A percentile compares a stretch with the other conserved stretches of the same genome.
These are phyloP conservation scores for Fusarium zealandicum DNA, from an alignment of 2,329 filamentous ascomycete genomes.

Conservation along the genomic window DNA sequence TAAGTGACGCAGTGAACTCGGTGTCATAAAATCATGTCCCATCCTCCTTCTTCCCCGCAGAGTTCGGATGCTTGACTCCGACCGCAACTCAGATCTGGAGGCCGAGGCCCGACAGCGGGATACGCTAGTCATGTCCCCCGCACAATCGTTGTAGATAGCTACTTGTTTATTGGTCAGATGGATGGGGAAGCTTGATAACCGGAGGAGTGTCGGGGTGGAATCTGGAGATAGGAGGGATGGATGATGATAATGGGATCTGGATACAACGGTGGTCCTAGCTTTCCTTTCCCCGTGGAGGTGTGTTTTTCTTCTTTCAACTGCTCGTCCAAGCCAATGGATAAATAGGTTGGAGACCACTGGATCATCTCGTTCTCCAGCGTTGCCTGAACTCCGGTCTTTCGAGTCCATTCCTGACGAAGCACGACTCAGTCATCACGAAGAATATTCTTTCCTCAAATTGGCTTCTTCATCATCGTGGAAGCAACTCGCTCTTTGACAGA, in stretches of 20 bases:
- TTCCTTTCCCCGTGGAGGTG: background rate
- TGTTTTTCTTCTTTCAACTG: background rate
- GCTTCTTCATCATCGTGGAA: constrained; percentile 4
- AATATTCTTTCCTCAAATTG: background rate
- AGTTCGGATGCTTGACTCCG: background rate
- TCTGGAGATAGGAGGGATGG: constrained; percentile 15
- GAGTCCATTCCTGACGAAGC: too few species aligned
- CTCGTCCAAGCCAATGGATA: background rate
- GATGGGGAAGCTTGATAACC: background rate
- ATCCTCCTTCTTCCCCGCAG: constrained; percentile 11
- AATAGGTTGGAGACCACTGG: background rate
- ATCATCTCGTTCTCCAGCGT: too few species aligned
- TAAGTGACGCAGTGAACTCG: background rate
- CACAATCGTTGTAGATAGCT: background rate
- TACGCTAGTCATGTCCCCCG: background rate
- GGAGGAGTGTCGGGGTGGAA: background rate
- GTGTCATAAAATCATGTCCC: background rate
- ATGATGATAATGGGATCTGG: background rate
- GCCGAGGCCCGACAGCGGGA: constrained; percentile 15
- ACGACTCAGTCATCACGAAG: background rate
- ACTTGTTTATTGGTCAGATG: constrained; percentile 1
- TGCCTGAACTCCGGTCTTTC: too few species aligned
- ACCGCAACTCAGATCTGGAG: constrained; percentile 17
- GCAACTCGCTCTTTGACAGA: too few species aligned
- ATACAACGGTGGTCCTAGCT: background rate